These are phyloP conservation scores for Dioszegia aurantiaca DNA, from an alignment of 768 basidiomycete genomes.

Conservation along the genomic window DNA sequence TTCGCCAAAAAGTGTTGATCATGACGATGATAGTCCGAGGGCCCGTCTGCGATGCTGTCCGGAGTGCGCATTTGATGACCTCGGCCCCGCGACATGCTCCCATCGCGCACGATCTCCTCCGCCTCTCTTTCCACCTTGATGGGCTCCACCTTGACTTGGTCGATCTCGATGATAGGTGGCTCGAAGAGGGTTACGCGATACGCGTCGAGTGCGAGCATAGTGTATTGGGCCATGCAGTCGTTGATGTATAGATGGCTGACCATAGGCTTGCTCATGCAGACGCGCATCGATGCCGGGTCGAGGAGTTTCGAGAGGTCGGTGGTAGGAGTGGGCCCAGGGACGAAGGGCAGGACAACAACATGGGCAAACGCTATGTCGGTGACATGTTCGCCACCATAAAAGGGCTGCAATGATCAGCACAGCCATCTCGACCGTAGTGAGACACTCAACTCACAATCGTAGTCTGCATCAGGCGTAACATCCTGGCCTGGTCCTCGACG, in stretches of 20 bases:
- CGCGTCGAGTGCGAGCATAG: not conserved
- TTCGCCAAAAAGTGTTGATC: too few relatives aligned
- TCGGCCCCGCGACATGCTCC: too few relatives aligned
- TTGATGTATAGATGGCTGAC: not conserved
- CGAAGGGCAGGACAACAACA: not conserved
- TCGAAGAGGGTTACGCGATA: not conserved
- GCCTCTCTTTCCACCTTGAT: too few relatives aligned
- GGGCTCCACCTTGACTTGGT: not conserved
- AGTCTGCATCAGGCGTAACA: not conserved
- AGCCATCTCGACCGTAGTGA: too few relatives aligned
- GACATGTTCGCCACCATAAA: not conserved
- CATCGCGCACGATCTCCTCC: not conserved
- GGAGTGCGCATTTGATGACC: too few relatives aligned
- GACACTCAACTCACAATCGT: slow-evolving; percentile 3
- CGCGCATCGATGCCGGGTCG: not conserved
- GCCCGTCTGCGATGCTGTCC: too few relatives aligned
- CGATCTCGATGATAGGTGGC: not conserved
- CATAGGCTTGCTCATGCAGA: not conserved
- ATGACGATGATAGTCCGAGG: too few relatives aligned
- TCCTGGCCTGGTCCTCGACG: not conserved
- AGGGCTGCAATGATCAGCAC: not conserved
- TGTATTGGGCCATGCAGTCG: not conserved
- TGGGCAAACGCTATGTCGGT: not conserved
- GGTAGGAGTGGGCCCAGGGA: not conserved
- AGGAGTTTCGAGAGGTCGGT: not conserved